Evolutionary conservation across 352 stramenopile species (phyloP), one percentile per base, ranked within the genome.

Genomic region (Phytophthora megakarya): DNA sequence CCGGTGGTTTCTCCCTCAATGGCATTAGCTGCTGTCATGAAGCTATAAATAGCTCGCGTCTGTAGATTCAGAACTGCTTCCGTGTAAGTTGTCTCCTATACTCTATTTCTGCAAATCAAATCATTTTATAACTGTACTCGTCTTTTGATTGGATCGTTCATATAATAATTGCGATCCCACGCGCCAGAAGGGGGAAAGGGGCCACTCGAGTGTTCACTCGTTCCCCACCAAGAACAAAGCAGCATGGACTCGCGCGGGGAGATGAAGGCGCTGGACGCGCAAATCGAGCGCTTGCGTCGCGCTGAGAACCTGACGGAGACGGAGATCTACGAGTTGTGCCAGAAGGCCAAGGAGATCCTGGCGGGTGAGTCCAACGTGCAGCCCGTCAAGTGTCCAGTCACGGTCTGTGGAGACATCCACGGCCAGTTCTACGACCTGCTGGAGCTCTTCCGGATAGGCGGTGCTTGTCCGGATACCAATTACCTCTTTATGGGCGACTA

Each of bases 401-500:
- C 86, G 12, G 86, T 95, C 23, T 95, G 86, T 48, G 88, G 88
- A 18, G 88, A 96, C 74, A 96, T 96, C 67, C 88, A 96, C 68
- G 88, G 88, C 22, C 88, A 96, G 70, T 96, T 96, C 53, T 96
- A 94, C 72, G 88, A 96, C 69, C 71, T 96, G 53, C 66, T 94
- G 37, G 88, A 96, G 75, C 82, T 96, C 33, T 96, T 96, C 67
- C 82, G 84, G 76, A 95, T 96, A 88, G 87, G 88, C 69, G 88
- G 88, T 21, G 75, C 75, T 18, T 93, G 86, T 59, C 88, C 88
- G 22, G 88, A 96, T 68, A 96, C 88, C 37, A 96, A 96, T 73
- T 96, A 96, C 78, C 74, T 96, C 12, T 96, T 96, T 77, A 93
- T 96, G 85, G 88, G 88, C 30, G 88, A 96, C 73, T 96, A 94